Percentiles rank a stretch among this genome's conserved stretches.
Evolutionary conservation across 1,284 basidiomycete species (phyloP).

Genomic region (Cryptococcus sp.): DNA sequence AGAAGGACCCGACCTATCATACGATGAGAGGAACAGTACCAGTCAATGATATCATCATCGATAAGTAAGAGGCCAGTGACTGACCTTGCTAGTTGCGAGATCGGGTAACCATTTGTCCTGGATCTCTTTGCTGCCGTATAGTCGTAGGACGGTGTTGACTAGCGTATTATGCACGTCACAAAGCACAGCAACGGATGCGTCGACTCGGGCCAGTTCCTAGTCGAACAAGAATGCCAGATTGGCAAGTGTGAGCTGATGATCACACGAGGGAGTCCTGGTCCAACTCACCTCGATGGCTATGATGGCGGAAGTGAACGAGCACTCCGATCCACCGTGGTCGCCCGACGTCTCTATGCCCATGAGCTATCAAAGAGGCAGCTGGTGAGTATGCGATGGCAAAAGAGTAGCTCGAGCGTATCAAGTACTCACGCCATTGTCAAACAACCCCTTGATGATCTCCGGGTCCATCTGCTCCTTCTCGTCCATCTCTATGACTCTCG

Average conservation of each 20-base stretch:
- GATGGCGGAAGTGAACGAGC: conserved; percentile 92
- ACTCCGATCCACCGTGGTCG: conserved; percentile 83
- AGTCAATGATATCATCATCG: neutral
- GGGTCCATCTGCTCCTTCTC: conserved; percentile 96
- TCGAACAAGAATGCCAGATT: neutral
- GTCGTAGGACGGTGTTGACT: conserved; percentile 91
- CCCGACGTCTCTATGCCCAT: conserved; percentile 95
- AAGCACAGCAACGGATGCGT: conserved; percentile 93
- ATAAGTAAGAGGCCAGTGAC: conserved; percentile 23
- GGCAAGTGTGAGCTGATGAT: conserved; percentile 3
- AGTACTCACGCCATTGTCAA: conserved; percentile 84
- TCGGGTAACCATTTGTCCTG: conserved; percentile 86
- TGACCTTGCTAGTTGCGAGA: conserved; percentile 74
- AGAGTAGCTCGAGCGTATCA: neutral
- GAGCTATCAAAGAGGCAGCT: conserved; percentile 58
- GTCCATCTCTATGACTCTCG: conserved; percentile 95
- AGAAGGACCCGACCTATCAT: conserved; percentile 87
- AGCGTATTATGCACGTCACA: conserved; percentile 99
- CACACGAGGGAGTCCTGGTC: neutral
- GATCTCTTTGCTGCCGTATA: conserved; percentile 81
- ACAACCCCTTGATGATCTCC: conserved; percentile 80
- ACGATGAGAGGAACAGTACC: neutral
- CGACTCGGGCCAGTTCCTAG: conserved; percentile 86
- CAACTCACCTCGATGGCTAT: conserved; percentile 77
- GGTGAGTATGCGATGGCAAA: neutral